Conservation (phyloP, 208 protist species). For the Trypanosoma rangeli region DNA sequence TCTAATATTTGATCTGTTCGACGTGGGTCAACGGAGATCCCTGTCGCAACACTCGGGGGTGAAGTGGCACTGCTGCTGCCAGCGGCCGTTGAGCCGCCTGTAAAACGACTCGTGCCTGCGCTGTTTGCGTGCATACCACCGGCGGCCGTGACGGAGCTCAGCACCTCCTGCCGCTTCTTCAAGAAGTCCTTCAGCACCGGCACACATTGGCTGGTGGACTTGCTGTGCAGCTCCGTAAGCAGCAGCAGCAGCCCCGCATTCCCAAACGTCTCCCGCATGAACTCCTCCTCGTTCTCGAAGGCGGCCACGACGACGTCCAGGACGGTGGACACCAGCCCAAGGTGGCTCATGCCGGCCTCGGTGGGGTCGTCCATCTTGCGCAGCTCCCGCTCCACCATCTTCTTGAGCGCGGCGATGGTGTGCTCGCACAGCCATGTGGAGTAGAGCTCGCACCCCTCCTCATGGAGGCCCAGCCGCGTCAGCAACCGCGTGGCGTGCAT, state of each 20-base stretch:
- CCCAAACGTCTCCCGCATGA: constrained; percentile 60
- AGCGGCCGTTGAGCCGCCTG: neutral
- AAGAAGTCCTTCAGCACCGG: constrained; percentile 76
- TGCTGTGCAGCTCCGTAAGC: constrained; percentile 60
- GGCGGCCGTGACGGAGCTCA: constrained; percentile 27
- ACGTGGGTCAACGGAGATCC: constrained; percentile 44
- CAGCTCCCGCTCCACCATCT: constrained; percentile 71
- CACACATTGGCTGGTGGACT: constrained; percentile 71
- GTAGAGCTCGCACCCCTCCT: constrained; percentile 51
- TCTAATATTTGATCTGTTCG: constrained; percentile 79
- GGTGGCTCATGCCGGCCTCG: constrained; percentile 64
- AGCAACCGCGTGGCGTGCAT: constrained; percentile 57
- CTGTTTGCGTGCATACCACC: constrained; percentile 5
- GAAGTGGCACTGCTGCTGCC: neutral
- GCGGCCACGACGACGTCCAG: constrained; percentile 79
- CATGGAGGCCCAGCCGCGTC: constrained; percentile 41
- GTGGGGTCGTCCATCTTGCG: constrained; percentile 68
- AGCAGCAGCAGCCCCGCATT: constrained; percentile 47
- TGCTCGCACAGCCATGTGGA: constrained; percentile 66
- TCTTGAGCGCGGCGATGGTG: constrained; percentile 53
- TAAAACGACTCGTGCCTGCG: neutral
- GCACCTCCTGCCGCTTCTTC: constrained; percentile 50
- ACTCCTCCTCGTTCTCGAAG: constrained; percentile 77
- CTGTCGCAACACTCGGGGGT: constrained; percentile 3
- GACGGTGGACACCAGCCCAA: constrained; percentile 72